phyloP scores from a whole-genome alignment of 768 basidiomycete species.

The Zangia roseola region DNA sequence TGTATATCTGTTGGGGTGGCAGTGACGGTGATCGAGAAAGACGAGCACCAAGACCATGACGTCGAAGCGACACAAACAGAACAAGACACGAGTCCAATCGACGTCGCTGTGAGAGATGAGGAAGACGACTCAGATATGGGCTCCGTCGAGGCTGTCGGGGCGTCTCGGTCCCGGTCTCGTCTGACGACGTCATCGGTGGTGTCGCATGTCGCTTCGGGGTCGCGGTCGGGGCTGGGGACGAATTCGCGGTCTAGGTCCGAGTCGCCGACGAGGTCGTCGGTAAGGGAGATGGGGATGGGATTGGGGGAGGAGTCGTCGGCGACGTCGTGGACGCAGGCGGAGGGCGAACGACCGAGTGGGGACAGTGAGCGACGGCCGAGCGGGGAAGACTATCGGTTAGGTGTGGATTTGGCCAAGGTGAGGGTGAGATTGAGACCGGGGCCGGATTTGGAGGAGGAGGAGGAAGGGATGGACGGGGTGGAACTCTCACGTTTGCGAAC shows the following conservation, averaged over 20 bases:
- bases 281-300: conserved; percentile 8
- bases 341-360: conserved; percentile 3
- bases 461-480: conserved; percentile 12
- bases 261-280: conserved; percentile 19
- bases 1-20: conserved; percentile 15
- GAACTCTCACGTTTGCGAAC: conserved; percentile 35
- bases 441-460: background rate
- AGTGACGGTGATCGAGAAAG: conserved; percentile 13
- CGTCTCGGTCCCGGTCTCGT: too few species aligned
- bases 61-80: background rate
- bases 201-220: background rate
- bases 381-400: background rate
- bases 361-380: conserved; percentile 6
- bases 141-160: too few species aligned
- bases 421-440: too few species aligned
- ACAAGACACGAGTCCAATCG: too few species aligned
- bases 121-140: too few species aligned
- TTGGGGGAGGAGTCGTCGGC: conserved; percentile 23
- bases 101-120: too few species aligned
- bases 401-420: background rate
- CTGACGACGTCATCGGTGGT: background rate
- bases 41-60: background rate
- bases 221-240: conserved; percentile 10
- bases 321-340: conserved; percentile 29
- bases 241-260: conserved; percentile 5